Percentiles rank a stretch among this genome's conserved stretches.
These are phyloP conservation scores for Triglochin maritima DNA, from an alignment of 106 monocot species.

Conservation along the genomic window DNA sequence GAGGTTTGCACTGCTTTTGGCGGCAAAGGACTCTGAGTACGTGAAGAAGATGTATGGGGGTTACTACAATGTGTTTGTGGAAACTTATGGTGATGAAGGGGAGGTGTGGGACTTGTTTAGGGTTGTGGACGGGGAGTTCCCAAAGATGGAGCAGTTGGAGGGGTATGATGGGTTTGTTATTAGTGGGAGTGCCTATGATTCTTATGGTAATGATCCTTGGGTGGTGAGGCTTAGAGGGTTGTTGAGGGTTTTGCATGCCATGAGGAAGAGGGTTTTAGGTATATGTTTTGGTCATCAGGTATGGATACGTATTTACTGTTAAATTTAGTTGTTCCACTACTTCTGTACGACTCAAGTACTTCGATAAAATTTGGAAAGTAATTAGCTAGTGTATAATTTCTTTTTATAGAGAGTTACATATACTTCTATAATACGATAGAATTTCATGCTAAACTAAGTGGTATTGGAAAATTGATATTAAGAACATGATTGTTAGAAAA, in stretches of 20 bases:
- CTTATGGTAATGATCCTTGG: constrained; percentile 66
- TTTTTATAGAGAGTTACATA: too few relatives aligned
- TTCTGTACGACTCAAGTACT: too few relatives aligned
- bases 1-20: constrained; percentile 61
- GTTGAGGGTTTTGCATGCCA: constrained; percentile 34
- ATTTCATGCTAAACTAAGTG: too few relatives aligned
- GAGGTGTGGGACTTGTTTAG: constrained; percentile 76
- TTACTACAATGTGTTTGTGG: constrained; percentile 71
- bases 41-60: constrained; percentile 59
- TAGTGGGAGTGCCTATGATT: constrained; percentile 69
- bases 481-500: too few relatives aligned
- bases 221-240: constrained; percentile 46
- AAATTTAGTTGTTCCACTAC: too few relatives aligned
- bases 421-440: too few relatives aligned
- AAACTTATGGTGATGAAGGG: constrained; percentile 38
- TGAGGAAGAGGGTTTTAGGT: constrained; percentile 66
- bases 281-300: too few relatives aligned
- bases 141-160: constrained; percentile 32
- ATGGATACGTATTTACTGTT: not conserved
- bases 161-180: constrained; percentile 64
- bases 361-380: too few relatives aligned
- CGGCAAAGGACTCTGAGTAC: constrained; percentile 64
- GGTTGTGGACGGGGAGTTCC: constrained; percentile 72
- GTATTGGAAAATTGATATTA: too few relatives aligned
- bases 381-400: too few relatives aligned